These are phyloP conservation scores for Luzula sylvatica DNA, from an alignment of 176 grass and related monocot genomes.

Conservation along the genomic window DNA sequence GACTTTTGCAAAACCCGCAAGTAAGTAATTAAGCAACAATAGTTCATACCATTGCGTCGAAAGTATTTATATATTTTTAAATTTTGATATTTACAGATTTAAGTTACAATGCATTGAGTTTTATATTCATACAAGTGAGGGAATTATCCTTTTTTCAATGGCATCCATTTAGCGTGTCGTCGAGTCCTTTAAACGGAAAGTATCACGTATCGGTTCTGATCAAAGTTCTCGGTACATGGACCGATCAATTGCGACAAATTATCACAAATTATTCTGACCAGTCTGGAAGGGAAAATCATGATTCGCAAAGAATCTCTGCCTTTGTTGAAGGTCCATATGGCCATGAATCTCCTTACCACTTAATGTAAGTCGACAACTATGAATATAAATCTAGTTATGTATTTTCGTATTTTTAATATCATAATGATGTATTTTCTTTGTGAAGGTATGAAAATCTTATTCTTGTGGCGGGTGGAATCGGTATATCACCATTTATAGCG, in stretches of 20 bases:
- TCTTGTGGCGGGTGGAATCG: constrained; percentile 90
- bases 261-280: constrained; percentile 44
- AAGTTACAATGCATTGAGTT: constrained; percentile 80
- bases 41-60: background rate
- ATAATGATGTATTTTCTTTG: background rate
- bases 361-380: constrained; percentile 58
- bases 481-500: constrained; percentile 78
- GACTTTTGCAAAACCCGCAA: constrained; percentile 76
- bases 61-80: too few species aligned
- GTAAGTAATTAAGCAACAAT: constrained; percentile 37
- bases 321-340: constrained; percentile 87
- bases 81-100: too few species aligned
- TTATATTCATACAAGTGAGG: constrained; percentile 83
- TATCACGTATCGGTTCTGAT: constrained; percentile 84
- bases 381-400: too few species aligned
- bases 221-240: constrained; percentile 91
- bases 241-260: constrained; percentile 47
- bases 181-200: constrained; percentile 85
- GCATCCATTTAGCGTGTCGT: constrained; percentile 98
- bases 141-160: constrained; percentile 83
- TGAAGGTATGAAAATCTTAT: constrained; percentile 96
- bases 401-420: background rate
- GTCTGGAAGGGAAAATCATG: constrained; percentile 13
- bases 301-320: constrained; percentile 43
- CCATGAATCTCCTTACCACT: constrained; percentile 88